Conservation (phyloP, 371 early-diverging fungal genomes). For the Sporodiniella umbellata region DNA sequence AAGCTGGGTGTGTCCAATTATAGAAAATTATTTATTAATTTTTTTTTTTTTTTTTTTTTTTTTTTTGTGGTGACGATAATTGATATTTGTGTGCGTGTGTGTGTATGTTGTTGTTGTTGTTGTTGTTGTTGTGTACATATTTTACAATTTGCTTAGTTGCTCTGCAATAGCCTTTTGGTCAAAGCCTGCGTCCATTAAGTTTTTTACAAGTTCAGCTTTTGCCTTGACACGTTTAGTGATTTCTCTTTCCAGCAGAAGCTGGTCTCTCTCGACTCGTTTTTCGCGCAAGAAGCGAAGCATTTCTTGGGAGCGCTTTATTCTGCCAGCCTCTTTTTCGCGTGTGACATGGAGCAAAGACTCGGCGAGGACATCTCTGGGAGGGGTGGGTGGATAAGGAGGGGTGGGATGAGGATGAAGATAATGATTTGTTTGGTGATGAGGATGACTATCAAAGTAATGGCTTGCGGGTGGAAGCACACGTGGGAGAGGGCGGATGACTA, state of each 20-base stretch:
- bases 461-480: slow-evolving; percentile 15
- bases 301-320: slow-evolving; percentile 42
- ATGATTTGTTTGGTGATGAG: slow-evolving; percentile 1
- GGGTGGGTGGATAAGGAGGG: slow-evolving; percentile 1
- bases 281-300: slow-evolving; percentile 42
- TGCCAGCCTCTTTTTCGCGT: slow-evolving; percentile 41
- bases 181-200: slow-evolving; percentile 42
- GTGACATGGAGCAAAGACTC: slow-evolving; percentile 36
- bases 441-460: slow-evolving; percentile 3
- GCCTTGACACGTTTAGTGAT: slow-evolving; percentile 39
- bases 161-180: slow-evolving; percentile 40
- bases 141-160: slow-evolving; percentile 30
- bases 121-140: not conserved
- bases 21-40: slow-evolving; percentile 3
- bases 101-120: not conserved
- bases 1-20: slow-evolving; percentile 10
- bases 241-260: slow-evolving; percentile 42
- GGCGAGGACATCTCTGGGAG: slow-evolving; percentile 19
- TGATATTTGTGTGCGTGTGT: too few species aligned
- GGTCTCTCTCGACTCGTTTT: slow-evolving; percentile 39
- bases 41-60: too few species aligned
- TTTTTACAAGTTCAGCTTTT: slow-evolving; percentile 44
- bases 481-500: slow-evolving; percentile 25
- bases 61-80: too few species aligned
- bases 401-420: slow-evolving; percentile 5